These are phyloP conservation scores for Musa beccarii DNA, from an alignment of 176 grass and related monocot genomes.

Conservation along the genomic window DNA sequence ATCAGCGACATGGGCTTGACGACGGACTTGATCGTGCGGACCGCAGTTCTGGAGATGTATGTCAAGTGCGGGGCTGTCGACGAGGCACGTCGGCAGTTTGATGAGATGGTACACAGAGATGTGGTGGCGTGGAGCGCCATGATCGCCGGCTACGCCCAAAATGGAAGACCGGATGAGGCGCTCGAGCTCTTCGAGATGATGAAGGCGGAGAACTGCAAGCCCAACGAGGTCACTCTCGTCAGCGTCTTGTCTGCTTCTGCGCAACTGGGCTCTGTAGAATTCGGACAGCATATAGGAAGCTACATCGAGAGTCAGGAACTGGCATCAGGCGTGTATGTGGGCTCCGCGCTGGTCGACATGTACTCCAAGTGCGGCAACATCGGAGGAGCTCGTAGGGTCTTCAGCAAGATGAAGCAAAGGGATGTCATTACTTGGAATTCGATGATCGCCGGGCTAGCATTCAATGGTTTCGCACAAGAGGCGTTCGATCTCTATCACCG, in stretches of 20 bases:
- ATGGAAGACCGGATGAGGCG: constrained; percentile 54
- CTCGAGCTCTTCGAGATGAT: constrained; percentile 74
- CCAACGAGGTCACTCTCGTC: constrained; percentile 71
- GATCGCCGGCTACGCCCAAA: constrained; percentile 78
- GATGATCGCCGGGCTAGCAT: constrained; percentile 72
- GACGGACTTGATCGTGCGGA: constrained; percentile 54
- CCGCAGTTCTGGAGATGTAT: constrained; percentile 77
- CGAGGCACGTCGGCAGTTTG: constrained; percentile 62
- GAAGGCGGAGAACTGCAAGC: constrained; percentile 52
- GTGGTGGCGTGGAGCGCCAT: constrained; percentile 78
- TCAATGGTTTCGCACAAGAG: constrained; percentile 61
- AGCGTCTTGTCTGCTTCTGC: constrained; percentile 61
- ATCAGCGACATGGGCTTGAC: constrained; percentile 33
- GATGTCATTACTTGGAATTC: constrained; percentile 73
- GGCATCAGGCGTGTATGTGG: constrained; percentile 43
- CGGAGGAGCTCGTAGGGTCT: constrained; percentile 42
- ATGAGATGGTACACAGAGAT: constrained; percentile 52
- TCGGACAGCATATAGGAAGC: constrained; percentile 50
- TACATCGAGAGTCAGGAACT: constrained; percentile 44
- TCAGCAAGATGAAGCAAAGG: constrained; percentile 55
- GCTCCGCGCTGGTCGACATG: constrained; percentile 67
- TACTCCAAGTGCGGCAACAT: constrained; percentile 65
- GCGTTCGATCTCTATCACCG: constrained; percentile 32
- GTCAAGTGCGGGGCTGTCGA: constrained; percentile 62
- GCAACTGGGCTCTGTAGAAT: constrained; percentile 57